Conservation (phyloP, 345 rosid species). For the Camelina hispida region DNA sequence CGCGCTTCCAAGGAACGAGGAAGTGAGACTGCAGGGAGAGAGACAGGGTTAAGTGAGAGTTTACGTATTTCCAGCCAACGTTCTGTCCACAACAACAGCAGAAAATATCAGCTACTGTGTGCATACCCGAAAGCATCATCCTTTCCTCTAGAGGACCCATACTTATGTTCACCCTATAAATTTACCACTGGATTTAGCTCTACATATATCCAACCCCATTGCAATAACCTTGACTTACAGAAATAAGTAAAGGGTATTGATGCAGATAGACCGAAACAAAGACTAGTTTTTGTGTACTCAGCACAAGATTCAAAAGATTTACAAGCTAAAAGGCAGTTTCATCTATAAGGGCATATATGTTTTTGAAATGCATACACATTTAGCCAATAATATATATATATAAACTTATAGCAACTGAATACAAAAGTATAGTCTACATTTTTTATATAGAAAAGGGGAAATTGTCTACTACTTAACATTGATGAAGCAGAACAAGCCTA, state of each 20-base stretch:
- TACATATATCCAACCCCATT: constrained; percentile 14
- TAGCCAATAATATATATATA: background rate
- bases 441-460: background rate
- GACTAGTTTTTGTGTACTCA: constrained; percentile 16
- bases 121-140: constrained; percentile 79
- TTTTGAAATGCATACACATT: background rate
- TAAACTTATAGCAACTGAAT: background rate
- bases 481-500: constrained; percentile 23
- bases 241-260: background rate
- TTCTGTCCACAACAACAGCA: constrained; percentile 91
- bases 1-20: background rate
- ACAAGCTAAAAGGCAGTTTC: background rate
- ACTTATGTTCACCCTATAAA: constrained; percentile 71
- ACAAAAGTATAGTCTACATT: background rate
- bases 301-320: constrained; percentile 25
- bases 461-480: background rate
- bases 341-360: background rate
- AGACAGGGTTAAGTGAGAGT: constrained; percentile 20
- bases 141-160: constrained; percentile 76
- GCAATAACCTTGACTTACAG: background rate
- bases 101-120: constrained; percentile 81
- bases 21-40: background rate
- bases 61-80: constrained; percentile 97
- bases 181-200: background rate
- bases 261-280: background rate